A percentile compares a stretch with the other conserved stretches of the same genome.
These are phyloP conservation scores for Simmondsia chinensis DNA, from an alignment of 148 eudicot species.

Conservation along the genomic window DNA sequence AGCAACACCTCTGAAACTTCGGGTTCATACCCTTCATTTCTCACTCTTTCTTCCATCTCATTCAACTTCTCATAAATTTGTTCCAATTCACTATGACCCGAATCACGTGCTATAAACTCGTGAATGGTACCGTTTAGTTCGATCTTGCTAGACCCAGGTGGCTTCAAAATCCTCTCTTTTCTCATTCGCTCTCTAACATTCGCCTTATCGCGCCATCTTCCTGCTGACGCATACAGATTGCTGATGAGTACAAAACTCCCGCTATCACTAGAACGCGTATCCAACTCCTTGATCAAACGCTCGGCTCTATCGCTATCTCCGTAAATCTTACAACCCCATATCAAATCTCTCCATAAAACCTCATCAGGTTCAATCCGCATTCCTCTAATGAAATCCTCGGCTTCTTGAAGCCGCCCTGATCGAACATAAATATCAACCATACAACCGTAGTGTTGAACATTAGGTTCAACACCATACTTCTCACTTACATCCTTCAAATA, in stretches of 20 bases:
- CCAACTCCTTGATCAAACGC: slow-evolving; percentile 27
- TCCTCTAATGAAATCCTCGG: slow-evolving; percentile 31
- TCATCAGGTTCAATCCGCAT: slow-evolving; percentile 32
- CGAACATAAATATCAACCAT: slow-evolving; percentile 39
- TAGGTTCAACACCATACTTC: slow-evolving; percentile 25
- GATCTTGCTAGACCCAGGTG: slow-evolving; percentile 36
- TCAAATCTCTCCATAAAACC: slow-evolving; percentile 35
- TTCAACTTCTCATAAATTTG: slow-evolving; percentile 23
- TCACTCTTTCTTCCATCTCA: slow-evolving; percentile 26
- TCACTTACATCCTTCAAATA: slow-evolving; percentile 19
- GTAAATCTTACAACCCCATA: slow-evolving; percentile 40
- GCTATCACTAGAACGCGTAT: slow-evolving; percentile 17
- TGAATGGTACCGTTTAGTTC: slow-evolving; percentile 29
- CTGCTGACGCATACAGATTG: slow-evolving; percentile 33
- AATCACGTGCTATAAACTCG: slow-evolving; percentile 37
- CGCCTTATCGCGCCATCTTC: slow-evolving; percentile 40
- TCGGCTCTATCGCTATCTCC: slow-evolving; percentile 35
- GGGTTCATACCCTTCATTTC: slow-evolving; percentile 29
- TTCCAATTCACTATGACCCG: slow-evolving; percentile 23
- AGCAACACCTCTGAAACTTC: slow-evolving; percentile 33
- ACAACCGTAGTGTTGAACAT: slow-evolving; percentile 43
- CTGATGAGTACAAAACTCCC: slow-evolving; percentile 32
- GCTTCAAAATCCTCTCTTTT: slow-evolving; percentile 28
- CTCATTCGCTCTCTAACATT: slow-evolving; percentile 24
- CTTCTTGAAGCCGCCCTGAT: slow-evolving; percentile 31